Percentiles rank a stretch among this genome's conserved stretches.
Evolutionary conservation across 106 monocot genomes (phyloP).

Genomic region (Dendrobium nobile): DNA sequence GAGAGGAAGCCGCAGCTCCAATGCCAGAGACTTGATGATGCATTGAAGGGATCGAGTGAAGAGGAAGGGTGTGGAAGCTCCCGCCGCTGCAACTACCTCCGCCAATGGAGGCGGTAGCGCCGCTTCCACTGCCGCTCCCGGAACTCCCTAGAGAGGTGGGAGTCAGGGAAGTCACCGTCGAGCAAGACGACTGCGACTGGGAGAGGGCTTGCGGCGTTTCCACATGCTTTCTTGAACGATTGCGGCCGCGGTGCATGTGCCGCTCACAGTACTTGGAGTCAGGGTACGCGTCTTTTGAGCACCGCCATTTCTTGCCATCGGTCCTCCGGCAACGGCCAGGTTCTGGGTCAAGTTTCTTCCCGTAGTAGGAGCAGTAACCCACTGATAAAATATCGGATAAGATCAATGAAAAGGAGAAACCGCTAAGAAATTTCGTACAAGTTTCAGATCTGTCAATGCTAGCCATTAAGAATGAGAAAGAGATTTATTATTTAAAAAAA

Average conservation of each 20-base stretch:
- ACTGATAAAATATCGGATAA: slow-evolving; percentile 17
- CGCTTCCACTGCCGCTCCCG: slow-evolving; percentile 2
- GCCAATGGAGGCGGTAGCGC: neutral
- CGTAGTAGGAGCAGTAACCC: slow-evolving; percentile 52
- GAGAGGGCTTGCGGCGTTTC: slow-evolving; percentile 29
- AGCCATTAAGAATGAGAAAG: too few species aligned
- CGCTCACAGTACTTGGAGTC: slow-evolving; percentile 89
- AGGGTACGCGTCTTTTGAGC: slow-evolving; percentile 63
- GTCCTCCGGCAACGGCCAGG: slow-evolving; percentile 68
- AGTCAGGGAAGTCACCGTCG: slow-evolving; percentile 15
- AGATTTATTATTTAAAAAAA: too few species aligned
- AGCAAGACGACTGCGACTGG: slow-evolving; percentile 20
- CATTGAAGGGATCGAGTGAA: slow-evolving; percentile 6
- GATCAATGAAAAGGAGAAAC: neutral
- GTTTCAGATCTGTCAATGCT: neutral
- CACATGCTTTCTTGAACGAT: slow-evolving; percentile 96
- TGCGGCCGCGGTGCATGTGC: slow-evolving; percentile 74
- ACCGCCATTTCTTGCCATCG: slow-evolving; percentile 78
- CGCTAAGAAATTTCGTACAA: neutral
- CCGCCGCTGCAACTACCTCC: neutral
- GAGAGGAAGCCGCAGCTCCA: slow-evolving; percentile 10
- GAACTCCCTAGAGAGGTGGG: slow-evolving; percentile 9
- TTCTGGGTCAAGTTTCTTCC: slow-evolving; percentile 77
- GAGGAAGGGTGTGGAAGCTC: slow-evolving; percentile 21
- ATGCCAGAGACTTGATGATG: neutral